Evolutionary conservation across 257 asterid genomes (phyloP).

Genomic region (Nicotiana attenuata): DNA sequence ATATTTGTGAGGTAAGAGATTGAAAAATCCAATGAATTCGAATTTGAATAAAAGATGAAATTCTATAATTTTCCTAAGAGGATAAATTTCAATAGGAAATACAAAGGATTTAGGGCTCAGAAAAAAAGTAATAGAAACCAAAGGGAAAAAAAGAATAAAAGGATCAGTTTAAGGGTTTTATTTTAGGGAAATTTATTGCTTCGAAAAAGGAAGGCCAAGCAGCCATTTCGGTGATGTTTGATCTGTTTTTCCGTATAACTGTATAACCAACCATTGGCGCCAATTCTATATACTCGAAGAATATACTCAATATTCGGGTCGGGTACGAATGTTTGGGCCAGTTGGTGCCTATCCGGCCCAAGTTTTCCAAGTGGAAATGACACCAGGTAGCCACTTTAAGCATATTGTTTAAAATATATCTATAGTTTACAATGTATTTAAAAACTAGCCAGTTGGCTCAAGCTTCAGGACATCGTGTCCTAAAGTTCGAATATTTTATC

Average conservation of each 20-base stretch:
- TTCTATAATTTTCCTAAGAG: neutral
- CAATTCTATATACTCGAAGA: neutral
- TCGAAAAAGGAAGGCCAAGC: neutral
- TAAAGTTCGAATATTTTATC: too few relatives aligned
- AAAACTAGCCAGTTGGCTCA: too few relatives aligned
- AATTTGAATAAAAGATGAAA: neutral
- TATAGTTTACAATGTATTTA: too few relatives aligned
- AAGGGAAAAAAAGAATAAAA: neutral
- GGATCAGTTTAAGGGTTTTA: slow-evolving; percentile 5
- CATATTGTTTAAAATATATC: too few relatives aligned
- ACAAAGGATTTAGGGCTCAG: neutral
- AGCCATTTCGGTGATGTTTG: neutral
- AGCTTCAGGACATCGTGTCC: too few relatives aligned
- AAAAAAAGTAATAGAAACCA: neutral
- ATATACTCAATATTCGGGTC: neutral
- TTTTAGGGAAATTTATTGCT: neutral
- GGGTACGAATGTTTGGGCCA: neutral
- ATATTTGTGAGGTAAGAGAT: slow-evolving; percentile 2
- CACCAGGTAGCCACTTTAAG: too few relatives aligned
- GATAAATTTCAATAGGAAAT: neutral
- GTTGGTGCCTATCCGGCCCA: neutral
- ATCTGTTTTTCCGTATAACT: neutral
- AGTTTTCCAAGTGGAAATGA: neutral
- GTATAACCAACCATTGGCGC: slow-evolving; percentile 6
- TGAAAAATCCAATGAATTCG: neutral